phyloP scores from a whole-genome alignment of 768 basidiomycete species.

The Lactarius indigo region DNA sequence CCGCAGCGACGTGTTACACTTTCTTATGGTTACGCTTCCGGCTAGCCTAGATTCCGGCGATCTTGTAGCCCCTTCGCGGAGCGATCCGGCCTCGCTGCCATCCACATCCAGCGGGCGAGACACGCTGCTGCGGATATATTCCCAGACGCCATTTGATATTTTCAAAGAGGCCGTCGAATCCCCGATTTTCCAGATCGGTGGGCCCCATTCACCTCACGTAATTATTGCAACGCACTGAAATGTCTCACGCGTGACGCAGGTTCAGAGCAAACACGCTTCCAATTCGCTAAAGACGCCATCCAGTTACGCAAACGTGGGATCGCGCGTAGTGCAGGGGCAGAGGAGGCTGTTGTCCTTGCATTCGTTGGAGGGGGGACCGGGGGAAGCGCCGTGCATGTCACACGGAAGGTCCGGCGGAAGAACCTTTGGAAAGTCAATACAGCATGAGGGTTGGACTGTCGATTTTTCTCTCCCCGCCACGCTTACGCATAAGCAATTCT shows the following conservation, averaged over 20 bases:
- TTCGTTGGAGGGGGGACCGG: constrained; percentile 71
- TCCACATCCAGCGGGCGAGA: constrained; percentile 54
- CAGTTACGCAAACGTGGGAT: constrained; percentile 78
- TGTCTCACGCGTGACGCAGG: constrained; percentile 38
- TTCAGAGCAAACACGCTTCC: constrained; percentile 83
- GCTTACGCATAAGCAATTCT: constrained; percentile 2
- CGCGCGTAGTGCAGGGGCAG: constrained; percentile 64
- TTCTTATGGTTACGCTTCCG: constrained; percentile 72
- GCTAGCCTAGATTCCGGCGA: constrained; percentile 53
- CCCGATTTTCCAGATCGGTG: constrained; percentile 76
- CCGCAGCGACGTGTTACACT: constrained; percentile 74
- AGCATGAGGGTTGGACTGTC: constrained; percentile 12
- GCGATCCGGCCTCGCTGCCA: constrained; percentile 35
- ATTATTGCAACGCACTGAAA: constrained; percentile 1
- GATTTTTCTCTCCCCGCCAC: neutral
- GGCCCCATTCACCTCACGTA: constrained; percentile 23
- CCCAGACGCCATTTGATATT: constrained; percentile 80
- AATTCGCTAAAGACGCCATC: constrained; percentile 88
- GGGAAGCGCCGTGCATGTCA: constrained; percentile 79
- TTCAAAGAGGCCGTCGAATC: constrained; percentile 83
- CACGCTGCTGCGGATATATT: constrained; percentile 68
- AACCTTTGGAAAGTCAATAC: constrained; percentile 41
- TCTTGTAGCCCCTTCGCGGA: constrained; percentile 28
- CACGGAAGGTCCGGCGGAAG: constrained; percentile 65
- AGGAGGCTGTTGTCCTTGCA: constrained; percentile 90